Base-by-base conservation (phyloP, 2,329 filamentous ascomycete species). In the Epichloe scottii region DNA sequence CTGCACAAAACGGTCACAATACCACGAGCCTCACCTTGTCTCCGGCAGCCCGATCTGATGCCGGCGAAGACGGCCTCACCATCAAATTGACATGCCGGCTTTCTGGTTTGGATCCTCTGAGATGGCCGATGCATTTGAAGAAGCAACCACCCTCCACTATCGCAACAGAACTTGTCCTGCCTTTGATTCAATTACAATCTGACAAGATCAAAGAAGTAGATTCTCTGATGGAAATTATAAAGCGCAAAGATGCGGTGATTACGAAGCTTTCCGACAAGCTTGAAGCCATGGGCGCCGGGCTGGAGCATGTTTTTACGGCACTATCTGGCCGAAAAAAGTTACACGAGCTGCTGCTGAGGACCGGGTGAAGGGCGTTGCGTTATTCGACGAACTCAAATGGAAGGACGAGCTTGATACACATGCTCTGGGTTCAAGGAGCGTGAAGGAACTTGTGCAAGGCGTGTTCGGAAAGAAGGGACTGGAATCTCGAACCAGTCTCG, bases 101-200 rank as follows among this genome's bases (percentile, higher is more conserved):
- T 12, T 82, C 84, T n/a, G 80, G 80, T 1, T 70, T 89, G 33
- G 70, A 73, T 46, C 74, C 79, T 5, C 68, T 91, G 37, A 69
- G 69, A 53, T 91, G 87, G 87, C 75, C 74, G 0, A 71, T 89
- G 51, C 66, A 74, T 46, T 66, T 91, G 17, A 63, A 61, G 30
- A 77, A 72, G 54, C 66, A 65, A 19, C 63, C 71, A 1, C 58
- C 70, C 8, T 67, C 69, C 17, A 63, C 66, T 12, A 60, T 78
- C 4, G 67, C 74, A 8, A 70, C 71, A 1, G 68, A 73, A 52
- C 67, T 81, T 37, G 71, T 79, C 12, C 60, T 79, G 34, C 77
- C 78, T 14, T 62, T 81, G 3, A 60, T 79, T 12, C 70, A 73
- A 53, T 69, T 69, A 15, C 70, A 76, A 19, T 66, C 68, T n/a